A percentile compares a stretch with the other conserved stretches of the same genome.
phyloP scores from a whole-genome alignment of 805 yeast genomes.

The Zygosaccharomyces bisporus region DNA sequence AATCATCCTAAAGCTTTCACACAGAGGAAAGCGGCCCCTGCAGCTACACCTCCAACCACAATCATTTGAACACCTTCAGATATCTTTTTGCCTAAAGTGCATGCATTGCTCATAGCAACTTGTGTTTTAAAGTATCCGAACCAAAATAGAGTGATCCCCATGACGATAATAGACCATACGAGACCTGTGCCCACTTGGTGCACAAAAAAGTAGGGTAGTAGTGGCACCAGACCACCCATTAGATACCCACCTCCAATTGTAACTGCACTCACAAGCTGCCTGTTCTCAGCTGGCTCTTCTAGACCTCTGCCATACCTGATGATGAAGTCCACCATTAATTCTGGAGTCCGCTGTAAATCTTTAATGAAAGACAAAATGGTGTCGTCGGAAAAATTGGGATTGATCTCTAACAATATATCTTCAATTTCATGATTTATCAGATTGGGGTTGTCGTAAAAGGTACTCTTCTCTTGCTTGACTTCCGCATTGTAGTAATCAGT shows the following conservation, averaged over 20 bases:
- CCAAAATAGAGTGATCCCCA: conserved; percentile 79
- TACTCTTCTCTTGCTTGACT: conserved; percentile 65
- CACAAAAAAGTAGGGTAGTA: conserved; percentile 86
- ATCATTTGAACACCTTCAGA: conserved; percentile 89
- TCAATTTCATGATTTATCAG: conserved; percentile 71
- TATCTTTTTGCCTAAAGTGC: conserved; percentile 55
- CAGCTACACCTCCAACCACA: conserved; percentile 94
- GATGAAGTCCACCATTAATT: conserved; percentile 76
- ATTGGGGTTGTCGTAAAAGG: conserved; percentile 62
- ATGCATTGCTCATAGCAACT: conserved; percentile 77
- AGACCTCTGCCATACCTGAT: conserved; percentile 87
- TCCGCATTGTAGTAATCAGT: conserved; percentile 67
- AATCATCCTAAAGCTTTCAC: conserved; percentile 65
- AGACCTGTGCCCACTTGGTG: conserved; percentile 72
- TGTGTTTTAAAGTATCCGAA: conserved; percentile 86
- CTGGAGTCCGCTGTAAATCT: conserved; percentile 77
- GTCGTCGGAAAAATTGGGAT: conserved; percentile 52
- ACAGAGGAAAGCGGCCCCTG: conserved; percentile 93
- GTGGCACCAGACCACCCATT: conserved; percentile 88
- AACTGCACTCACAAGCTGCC: conserved; percentile 81
- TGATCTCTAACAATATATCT: conserved; percentile 72
- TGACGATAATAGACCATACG: conserved; percentile 66
- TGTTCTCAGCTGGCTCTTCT: conserved; percentile 91
- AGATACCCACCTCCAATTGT: conserved; percentile 89
- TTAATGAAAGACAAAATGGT: conserved; percentile 70